phyloP scores from a whole-genome alignment of 495 filamentous ascomycete species.

The Penicillium subrubescens region DNA sequence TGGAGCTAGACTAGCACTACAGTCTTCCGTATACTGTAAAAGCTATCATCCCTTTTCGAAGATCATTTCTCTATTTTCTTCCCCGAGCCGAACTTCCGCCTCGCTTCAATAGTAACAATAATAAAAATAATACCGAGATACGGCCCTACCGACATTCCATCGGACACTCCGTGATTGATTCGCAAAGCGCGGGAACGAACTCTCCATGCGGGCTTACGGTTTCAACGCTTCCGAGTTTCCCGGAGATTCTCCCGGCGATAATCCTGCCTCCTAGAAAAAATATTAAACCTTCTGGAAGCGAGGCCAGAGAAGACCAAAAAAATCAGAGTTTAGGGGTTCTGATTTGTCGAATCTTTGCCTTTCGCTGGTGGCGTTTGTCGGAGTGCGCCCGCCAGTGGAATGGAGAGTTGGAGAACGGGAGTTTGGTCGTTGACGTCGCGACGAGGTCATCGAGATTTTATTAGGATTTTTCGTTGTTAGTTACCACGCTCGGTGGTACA shows the following conservation, averaged over 20 bases:
- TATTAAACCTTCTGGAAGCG: conserved; percentile 8
- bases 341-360: conserved; percentile 1
- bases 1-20: not conserved
- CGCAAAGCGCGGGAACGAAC: not conserved
- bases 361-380: conserved; percentile 6
- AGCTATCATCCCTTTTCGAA: not conserved
- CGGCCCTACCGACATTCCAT: not conserved
- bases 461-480: not conserved
- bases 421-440: conserved; percentile 5
- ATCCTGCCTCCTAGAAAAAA: not conserved
- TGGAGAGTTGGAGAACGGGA: not conserved
- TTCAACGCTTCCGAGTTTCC: conserved; percentile 2
- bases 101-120: not conserved
- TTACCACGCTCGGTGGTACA: no score
- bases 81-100: not conserved
- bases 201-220: not conserved
- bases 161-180: conserved; percentile 7
- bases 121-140: not conserved
- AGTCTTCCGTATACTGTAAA: not conserved
- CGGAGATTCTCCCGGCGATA: conserved; percentile 3
- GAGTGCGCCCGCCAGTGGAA: not conserved
- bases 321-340: not conserved
- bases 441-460: conserved; percentile 6
- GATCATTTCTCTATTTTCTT: not conserved
- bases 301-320: not conserved